Evolutionary conservation across 805 yeast genomes (phyloP), one percentile per base, ranked within the genome.

Genomic region (Yarrowia porcina): DNA sequence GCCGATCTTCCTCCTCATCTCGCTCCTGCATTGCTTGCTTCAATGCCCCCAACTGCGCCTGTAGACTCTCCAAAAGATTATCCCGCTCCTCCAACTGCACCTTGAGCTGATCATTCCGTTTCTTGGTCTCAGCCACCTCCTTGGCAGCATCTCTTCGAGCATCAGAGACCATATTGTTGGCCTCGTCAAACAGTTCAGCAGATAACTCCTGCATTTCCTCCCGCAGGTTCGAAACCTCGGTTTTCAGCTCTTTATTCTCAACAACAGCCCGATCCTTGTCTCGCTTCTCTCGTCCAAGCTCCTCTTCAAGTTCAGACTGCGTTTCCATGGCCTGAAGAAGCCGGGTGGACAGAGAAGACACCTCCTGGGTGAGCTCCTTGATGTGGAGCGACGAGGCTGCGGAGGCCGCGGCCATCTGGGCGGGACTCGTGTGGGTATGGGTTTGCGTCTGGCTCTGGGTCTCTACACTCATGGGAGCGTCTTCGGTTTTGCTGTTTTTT

Each of bases 11-110:
- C 49, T 76, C 74, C 33, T 77, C 81, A 63, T 82, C 89, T 66
- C 85, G 73, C 52, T 79, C 80, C 61, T 83, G 82, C 33, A 91
- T 76, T 64, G 85, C 87, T 30, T 75, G 78, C 66, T 83, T 82
- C 21, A 91, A 77, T 62, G 84, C 88, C 28, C 75, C 79, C 65
- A 91, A 75, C 76, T 92, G 96, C 45, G 81, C 80, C 66, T 83
- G 85, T 64, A 90, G 75, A 64, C 83, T 79, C 25, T 81, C 87
- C 39, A 91, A 79, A 13, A 90, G 80, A 15, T 76, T 72, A 69
- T 90, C 90, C 70, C 86, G 86, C 71, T 90, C 97, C 36, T 78
- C 90, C 68, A 89, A 79, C 71, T 88, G 93, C 75, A 87, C 92
- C 71, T 88, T 78, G 68, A 89, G 76, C 70, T 83, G 85, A 76